These are phyloP conservation scores for Lathyrus aphaca DNA, from an alignment of 306 rosid genomes.

Conservation along the genomic window DNA sequence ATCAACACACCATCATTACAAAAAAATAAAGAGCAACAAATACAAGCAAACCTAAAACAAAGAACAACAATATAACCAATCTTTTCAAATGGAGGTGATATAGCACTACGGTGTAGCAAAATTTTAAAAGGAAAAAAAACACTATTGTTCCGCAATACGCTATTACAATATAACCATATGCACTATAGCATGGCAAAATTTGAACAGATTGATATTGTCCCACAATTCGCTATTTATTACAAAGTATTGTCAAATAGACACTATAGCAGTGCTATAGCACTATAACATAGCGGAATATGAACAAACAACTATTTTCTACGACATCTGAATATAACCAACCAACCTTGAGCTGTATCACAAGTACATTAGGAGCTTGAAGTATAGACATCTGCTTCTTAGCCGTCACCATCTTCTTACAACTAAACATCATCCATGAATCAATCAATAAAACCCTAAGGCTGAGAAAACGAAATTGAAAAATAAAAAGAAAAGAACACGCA, in stretches of 20 bases:
- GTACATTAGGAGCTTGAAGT: conserved; percentile 90
- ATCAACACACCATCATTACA: conserved; percentile 37
- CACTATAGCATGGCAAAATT: background rate
- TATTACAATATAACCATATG: background rate
- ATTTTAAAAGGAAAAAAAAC: background rate
- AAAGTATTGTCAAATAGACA: background rate
- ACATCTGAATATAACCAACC: conserved; percentile 6
- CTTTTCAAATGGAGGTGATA: background rate
- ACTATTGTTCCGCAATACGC: background rate
- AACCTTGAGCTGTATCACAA: conserved; percentile 95
- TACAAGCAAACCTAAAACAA: background rate
- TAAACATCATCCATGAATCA: conserved; percentile 39
- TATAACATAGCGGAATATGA: background rate
- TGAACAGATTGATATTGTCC: background rate
- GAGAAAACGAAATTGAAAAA: background rate
- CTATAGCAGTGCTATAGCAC: background rate
- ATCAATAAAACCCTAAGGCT: conserved; percentile 14
- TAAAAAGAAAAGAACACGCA: background rate
- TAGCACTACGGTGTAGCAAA: background rate
- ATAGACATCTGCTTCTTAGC: conserved; percentile 97
- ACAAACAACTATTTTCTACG: background rate
- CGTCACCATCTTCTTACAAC: conserved; percentile 89
- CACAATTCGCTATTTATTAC: background rate
- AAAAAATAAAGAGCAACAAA: background rate
- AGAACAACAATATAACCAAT: background rate